Evolutionary conservation across 106 monocot species (phyloP), one percentile per base, ranked within the genome.

Genomic region (Dendrobium nobile): DNA sequence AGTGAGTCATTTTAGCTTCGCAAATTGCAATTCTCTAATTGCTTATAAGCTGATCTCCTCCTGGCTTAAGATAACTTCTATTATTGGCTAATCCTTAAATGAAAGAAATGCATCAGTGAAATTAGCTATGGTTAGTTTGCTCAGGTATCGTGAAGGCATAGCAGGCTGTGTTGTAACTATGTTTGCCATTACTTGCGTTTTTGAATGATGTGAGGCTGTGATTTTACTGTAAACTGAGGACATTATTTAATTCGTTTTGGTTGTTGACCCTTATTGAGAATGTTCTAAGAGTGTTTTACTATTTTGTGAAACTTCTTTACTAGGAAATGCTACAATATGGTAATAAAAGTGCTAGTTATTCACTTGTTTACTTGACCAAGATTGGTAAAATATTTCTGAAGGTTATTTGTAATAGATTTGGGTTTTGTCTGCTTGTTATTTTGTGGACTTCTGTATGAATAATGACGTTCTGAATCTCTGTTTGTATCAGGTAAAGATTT

Each of bases 171-270:
- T 55, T 83, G 72, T 83, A 44, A 56, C 79, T 78, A 78, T 78
- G 78, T 41, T 78, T 44, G n/a, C 51, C 74, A 1, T 17, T 41
- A 67, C 45, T 73, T 72, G 7, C 31, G 58, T 79, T 84, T 72
- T 16, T 72, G 72, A 45, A 28, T 72, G 19, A 78, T 65, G 44
- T 44, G 37, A 41, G 33, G 48, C 56, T 33, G 7, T 48, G 77
- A 73, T 80, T 68, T 54, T 78, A 5, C 0, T 82, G 81, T 80
- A 72, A 81, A 67, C 58, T 67, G 65, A 81, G 77, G 37, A 81
- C 31, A 85, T 85, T 85, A 72, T 84, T 85, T 77, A 5, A 77
- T 85, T 85, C 68, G 75, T 84, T 84, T 72, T 27, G 7, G 17
- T 75, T 84, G 47, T 77, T 77, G 67, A 77, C 48, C 26, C n/a